Conservation (phyloP, 768 basidiomycete species). For the Albatrellus ellisii region DNA sequence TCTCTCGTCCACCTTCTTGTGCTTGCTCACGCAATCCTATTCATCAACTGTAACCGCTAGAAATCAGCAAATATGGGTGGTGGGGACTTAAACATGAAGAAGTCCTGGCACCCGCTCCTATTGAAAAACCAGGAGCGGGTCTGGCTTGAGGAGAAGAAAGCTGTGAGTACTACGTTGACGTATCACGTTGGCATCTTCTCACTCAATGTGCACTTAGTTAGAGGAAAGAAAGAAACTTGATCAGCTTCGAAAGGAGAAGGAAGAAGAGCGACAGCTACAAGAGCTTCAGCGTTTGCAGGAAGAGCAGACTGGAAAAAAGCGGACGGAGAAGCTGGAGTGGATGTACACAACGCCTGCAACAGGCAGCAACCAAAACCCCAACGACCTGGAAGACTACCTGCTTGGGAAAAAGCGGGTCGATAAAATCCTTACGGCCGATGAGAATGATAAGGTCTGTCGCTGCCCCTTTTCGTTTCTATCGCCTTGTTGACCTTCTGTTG, state of each 20-base stretch:
- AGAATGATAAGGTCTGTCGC: slow-evolving; percentile 67
- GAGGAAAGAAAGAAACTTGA: slow-evolving; percentile 98
- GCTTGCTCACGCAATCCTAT: slow-evolving; percentile 6
- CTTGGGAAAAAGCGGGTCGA: slow-evolving; percentile 97
- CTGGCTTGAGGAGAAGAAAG: slow-evolving; percentile 97
- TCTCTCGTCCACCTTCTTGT: neutral
- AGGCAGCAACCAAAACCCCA: slow-evolving; percentile 74
- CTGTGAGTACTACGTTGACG: slow-evolving; percentile 36
- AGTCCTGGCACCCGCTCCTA: slow-evolving; percentile 98
- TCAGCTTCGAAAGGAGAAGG: slow-evolving; percentile 93
- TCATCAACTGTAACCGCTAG: slow-evolving; percentile 6
- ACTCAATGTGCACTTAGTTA: slow-evolving; percentile 37
- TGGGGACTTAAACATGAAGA: slow-evolving; percentile 97
- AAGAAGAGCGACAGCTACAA: slow-evolving; percentile 93
- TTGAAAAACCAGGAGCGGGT: slow-evolving; percentile 98
- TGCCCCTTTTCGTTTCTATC: slow-evolving; percentile 1
- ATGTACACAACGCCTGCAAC: slow-evolving; percentile 98
- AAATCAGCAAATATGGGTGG: slow-evolving; percentile 79
- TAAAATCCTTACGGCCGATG: slow-evolving; percentile 84
- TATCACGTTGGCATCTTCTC: neutral
- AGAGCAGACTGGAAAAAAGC: slow-evolving; percentile 88
- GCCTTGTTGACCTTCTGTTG: slow-evolving; percentile 7
- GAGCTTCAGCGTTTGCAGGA: slow-evolving; percentile 94
- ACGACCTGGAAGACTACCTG: slow-evolving; percentile 92
- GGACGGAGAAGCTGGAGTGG: slow-evolving; percentile 94